Conservation (phyloP, 2,329 filamentous ascomycete genomes). For the Intubia oerlemansii region DNA sequence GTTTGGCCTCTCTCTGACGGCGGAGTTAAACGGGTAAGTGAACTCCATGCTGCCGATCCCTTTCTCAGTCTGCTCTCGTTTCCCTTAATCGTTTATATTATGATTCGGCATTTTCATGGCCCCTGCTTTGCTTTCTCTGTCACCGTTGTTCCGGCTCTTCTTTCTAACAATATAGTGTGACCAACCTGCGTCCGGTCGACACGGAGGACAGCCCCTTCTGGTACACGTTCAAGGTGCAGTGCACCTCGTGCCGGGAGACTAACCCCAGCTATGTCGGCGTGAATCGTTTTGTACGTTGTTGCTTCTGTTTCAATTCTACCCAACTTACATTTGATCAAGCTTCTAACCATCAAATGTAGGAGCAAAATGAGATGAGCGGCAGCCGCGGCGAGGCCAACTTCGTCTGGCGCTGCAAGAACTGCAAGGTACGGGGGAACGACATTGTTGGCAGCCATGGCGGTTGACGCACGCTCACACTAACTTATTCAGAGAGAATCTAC, state of each 20-base stretch:
- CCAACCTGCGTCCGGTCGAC: conserved; percentile 69
- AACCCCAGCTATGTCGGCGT: conserved; percentile 75
- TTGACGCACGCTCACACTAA: conserved; percentile 38
- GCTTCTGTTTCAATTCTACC: neutral
- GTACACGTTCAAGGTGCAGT: conserved; percentile 96
- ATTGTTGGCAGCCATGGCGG: neutral
- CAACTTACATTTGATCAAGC: too few relatives aligned
- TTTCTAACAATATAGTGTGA: conserved; percentile 45
- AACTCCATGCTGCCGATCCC: too few relatives aligned
- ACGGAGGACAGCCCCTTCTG: conserved; percentile 68
- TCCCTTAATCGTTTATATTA: too few relatives aligned
- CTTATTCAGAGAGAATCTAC: too few relatives aligned
- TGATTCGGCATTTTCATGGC: too few relatives aligned
- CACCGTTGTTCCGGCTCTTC: too few relatives aligned
- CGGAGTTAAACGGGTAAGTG: conserved; percentile 49
- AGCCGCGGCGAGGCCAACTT: conserved; percentile 95
- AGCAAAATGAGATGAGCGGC: conserved; percentile 75
- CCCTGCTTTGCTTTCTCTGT: too few relatives aligned
- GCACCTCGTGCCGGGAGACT: conserved; percentile 85
- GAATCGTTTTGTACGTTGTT: conserved; percentile 71
- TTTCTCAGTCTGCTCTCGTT: too few relatives aligned
- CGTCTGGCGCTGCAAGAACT: conserved; percentile 98
- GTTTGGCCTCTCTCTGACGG: conserved; percentile 44
- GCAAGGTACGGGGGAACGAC: conserved; percentile 57
- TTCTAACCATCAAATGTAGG: conserved; percentile 25